These are phyloP conservation scores for Cephalotrichum gorgonifer DNA, from an alignment of 2,329 filamentous ascomycete species.

Conservation along the genomic window DNA sequence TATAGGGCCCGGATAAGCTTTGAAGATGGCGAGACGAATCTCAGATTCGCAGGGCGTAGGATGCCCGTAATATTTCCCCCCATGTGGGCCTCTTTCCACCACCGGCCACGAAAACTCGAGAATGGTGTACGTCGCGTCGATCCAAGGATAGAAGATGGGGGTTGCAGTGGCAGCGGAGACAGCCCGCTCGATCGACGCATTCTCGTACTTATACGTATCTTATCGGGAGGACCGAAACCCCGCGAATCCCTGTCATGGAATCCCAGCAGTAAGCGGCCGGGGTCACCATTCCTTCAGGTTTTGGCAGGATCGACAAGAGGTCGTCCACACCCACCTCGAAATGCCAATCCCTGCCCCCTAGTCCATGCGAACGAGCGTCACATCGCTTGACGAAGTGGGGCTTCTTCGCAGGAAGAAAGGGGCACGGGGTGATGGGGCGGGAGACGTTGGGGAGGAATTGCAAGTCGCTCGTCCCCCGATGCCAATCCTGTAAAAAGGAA, in stretches of 20 bases:
- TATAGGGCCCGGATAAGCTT: not conserved
- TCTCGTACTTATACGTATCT: not conserved
- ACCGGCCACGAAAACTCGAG: not conserved
- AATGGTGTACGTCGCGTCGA: not conserved
- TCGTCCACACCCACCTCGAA: not conserved
- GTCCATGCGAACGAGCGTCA: not conserved
- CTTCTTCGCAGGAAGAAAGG: not conserved
- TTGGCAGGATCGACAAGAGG: not conserved
- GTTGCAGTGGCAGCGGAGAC: not conserved
- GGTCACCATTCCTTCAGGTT: not conserved
- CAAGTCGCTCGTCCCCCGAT: not conserved
- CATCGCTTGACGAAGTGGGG: not conserved
- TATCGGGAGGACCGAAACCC: not conserved
- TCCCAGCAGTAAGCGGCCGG: not conserved
- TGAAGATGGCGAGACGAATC: not conserved
- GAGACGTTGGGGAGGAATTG: not conserved
- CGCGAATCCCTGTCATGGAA: not conserved
- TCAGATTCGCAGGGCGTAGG: not conserved
- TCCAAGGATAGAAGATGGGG: not conserved
- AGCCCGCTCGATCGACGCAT: not conserved
- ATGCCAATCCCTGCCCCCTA: not conserved
- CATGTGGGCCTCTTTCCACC: no score
- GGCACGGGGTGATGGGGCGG: no score
- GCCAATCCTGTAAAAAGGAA: not conserved
- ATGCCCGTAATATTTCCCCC: not conserved